Conservation (phyloP, 1,139 yeast genomes). For the Saccharomycopsis hybrid region DNA sequence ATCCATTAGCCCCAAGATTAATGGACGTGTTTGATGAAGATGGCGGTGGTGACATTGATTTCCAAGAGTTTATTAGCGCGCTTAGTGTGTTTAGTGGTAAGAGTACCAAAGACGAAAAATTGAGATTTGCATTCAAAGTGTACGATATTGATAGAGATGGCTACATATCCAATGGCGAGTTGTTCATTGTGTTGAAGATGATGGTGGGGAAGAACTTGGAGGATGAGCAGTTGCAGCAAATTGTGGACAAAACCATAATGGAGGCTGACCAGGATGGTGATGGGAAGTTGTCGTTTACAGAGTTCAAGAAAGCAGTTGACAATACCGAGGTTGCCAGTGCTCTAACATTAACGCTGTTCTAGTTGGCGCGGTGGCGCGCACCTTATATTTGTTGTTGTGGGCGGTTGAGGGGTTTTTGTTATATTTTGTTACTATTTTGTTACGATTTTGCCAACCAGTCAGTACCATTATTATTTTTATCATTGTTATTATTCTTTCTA, state of each 20-base stretch:
- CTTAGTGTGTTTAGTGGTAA: constrained; percentile 88
- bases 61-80: constrained; percentile 90
- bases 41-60: constrained; percentile 89
- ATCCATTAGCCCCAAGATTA: constrained; percentile 83
- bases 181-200: constrained; percentile 85
- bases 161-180: constrained; percentile 87
- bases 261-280: constrained; percentile 93
- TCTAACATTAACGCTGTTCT: constrained; percentile 35
- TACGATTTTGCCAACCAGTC: no score
- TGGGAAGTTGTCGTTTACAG: constrained; percentile 80
- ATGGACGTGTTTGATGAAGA: constrained; percentile 95
- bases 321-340: constrained; percentile 57
- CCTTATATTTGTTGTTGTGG: no score
- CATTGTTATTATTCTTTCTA: no score
- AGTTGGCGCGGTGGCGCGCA: not conserved
- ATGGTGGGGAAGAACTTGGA: constrained; percentile 94
- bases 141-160: constrained; percentile 97
- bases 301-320: constrained; percentile 71
- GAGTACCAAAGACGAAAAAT: constrained; percentile 76
- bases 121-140: constrained; percentile 84
- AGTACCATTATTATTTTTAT: no score
- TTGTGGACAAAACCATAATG: constrained; percentile 92
- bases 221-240: constrained; percentile 86
- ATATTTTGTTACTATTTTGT: no score
- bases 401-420: no score